Percentiles rank a stretch among this genome's conserved stretches.
Conservation (phyloP, 352 stramenopile species). For the Phytophthora kernoviae region DNA sequence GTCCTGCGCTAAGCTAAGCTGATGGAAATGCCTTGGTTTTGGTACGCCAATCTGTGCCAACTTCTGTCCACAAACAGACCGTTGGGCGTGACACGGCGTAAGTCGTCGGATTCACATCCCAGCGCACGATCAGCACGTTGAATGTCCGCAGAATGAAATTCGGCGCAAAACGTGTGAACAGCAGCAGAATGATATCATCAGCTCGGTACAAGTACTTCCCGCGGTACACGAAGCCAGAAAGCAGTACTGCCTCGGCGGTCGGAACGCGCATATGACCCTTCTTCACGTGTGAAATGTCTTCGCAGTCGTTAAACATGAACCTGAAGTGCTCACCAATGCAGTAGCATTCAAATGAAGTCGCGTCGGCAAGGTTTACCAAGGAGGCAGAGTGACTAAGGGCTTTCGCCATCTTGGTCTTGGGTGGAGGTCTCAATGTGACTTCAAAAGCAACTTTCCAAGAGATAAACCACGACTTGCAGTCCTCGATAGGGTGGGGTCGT, state of each 20-base stretch:
- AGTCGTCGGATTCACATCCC: conserved; percentile 34
- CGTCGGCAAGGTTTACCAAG: conserved; percentile 29
- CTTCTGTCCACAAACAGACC: conserved; percentile 42
- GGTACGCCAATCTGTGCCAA: conserved; percentile 37
- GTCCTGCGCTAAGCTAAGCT: conserved; percentile 17
- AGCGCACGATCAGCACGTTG: conserved; percentile 44
- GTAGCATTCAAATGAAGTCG: conserved; percentile 37
- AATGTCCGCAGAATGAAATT: conserved; percentile 38
- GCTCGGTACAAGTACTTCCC: conserved; percentile 37
- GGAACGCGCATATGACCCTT: conserved; percentile 27
- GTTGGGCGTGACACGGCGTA: conserved; percentile 35
- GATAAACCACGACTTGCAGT: conserved; percentile 22
- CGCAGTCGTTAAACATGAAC: conserved; percentile 41
- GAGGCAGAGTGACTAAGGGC: conserved; percentile 16
- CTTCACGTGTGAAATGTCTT: conserved; percentile 36
- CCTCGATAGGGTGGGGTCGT: conserved; percentile 26
- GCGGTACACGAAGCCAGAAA: conserved; percentile 37
- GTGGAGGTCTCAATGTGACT: conserved; percentile 25
- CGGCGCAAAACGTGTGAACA: conserved; percentile 34
- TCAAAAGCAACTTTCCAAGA: conserved; percentile 35
- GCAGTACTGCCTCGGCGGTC: conserved; percentile 27
- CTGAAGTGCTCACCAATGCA: conserved; percentile 38
- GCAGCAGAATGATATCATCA: conserved; percentile 32
- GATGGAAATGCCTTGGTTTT: conserved; percentile 43
- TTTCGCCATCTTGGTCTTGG: conserved; percentile 25